Conservation (phyloP, 352 stramenopile genomes). For the Globisporangium lucens region DNA sequence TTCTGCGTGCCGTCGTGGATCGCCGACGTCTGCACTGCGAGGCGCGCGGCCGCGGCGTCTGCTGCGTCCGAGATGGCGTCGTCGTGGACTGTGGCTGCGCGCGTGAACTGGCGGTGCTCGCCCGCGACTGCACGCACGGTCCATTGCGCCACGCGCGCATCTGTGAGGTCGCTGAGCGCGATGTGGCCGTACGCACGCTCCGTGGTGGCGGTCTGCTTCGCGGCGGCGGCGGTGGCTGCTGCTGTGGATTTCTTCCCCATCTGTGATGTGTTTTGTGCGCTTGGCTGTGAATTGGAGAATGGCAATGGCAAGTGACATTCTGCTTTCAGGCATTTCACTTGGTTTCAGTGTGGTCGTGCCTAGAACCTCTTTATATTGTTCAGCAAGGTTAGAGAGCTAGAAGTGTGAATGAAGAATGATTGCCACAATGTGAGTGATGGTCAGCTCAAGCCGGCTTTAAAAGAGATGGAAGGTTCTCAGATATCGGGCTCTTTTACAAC, state of each 20-base stretch:
- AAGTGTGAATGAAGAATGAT: too few relatives aligned
- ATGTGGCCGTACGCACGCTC: slow-evolving; percentile 63
- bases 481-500: too few relatives aligned
- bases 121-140: slow-evolving; percentile 58
- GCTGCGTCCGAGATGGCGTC: slow-evolving; percentile 11
- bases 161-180: slow-evolving; percentile 54
- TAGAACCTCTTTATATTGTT: too few relatives aligned
- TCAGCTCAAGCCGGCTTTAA: too few relatives aligned
- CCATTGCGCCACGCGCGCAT: slow-evolving; percentile 45
- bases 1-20: slow-evolving; percentile 36
- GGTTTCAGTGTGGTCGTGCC: too few relatives aligned
- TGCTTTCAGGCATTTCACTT: too few relatives aligned
- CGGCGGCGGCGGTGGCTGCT: slow-evolving; percentile 6
- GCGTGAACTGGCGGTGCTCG: slow-evolving; percentile 44
- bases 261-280: not conserved
- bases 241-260: slow-evolving; percentile 16
- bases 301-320: not conserved
- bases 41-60: slow-evolving; percentile 13
- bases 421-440: too few relatives aligned
- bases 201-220: not conserved
- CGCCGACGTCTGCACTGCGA: slow-evolving; percentile 29
- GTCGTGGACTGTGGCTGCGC: slow-evolving; percentile 1
- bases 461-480: too few relatives aligned
- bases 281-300: slow-evolving; percentile 8
- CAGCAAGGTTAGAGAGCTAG: too few relatives aligned